Percentiles rank a stretch among this genome's conserved stretches.
Conservation (phyloP, 352 stramenopile species). For the Globisporangium iwayamae region DNA sequence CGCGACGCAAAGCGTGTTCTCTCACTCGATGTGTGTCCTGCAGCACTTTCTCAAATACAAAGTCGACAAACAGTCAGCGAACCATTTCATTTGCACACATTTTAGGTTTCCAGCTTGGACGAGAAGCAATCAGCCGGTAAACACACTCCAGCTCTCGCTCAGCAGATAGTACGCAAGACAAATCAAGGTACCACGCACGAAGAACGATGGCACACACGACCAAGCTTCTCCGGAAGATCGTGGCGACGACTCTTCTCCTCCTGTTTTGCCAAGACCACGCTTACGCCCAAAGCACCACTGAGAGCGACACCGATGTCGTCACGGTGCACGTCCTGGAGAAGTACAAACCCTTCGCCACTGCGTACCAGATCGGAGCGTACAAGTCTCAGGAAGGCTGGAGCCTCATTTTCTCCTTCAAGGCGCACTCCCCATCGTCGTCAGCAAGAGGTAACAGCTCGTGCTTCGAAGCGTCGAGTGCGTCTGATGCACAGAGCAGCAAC, state of each 20-base stretch:
- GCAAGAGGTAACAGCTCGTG: neutral
- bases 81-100: neutral
- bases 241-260: neutral
- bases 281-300: neutral
- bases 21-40: neutral
- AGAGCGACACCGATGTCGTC: neutral
- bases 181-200: neutral
- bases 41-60: neutral
- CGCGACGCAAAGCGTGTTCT: no score
- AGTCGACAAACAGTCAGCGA: neutral
- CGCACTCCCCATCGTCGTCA: neutral
- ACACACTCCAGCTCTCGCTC: neutral
- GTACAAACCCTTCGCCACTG: neutral
- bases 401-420: neutral
- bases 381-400: neutral
- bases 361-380: neutral
- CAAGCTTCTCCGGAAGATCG: neutral
- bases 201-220: neutral
- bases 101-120: neutral
- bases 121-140: neutral
- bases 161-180: neutral
- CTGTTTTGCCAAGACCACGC: neutral
- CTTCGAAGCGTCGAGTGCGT: neutral
- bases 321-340: neutral
- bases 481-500: neutral